Conservation (phyloP, 495 filamentous ascomycete species). For the Thozetella sp. region DNA sequence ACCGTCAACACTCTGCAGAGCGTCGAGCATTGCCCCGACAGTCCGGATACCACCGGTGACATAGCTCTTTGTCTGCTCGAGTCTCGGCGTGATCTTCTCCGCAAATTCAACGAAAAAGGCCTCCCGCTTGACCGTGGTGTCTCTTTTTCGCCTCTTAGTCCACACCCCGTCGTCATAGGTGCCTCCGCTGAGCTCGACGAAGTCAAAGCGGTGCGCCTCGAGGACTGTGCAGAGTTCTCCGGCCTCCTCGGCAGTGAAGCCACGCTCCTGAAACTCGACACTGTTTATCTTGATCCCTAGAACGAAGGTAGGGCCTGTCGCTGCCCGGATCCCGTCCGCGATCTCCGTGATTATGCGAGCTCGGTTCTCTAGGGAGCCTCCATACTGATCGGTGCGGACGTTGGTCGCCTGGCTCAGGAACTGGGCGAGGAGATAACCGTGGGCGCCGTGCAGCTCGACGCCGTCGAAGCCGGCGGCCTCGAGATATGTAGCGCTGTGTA, state of each 20-base stretch:
- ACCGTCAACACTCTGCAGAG: slow-evolving; percentile 55
- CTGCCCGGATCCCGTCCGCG: slow-evolving; percentile 46
- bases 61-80: slow-evolving; percentile 55
- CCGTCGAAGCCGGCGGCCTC: slow-evolving; percentile 62
- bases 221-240: slow-evolving; percentile 52
- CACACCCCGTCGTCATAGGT: slow-evolving; percentile 61
- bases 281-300: slow-evolving; percentile 70
- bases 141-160: slow-evolving; percentile 40
- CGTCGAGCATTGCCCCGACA: slow-evolving; percentile 61
- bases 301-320: slow-evolving; percentile 47
- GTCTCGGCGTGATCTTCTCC: slow-evolving; percentile 53
- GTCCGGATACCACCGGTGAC: slow-evolving; percentile 67
- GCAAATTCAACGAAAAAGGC: slow-evolving; percentile 72
- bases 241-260: slow-evolving; percentile 59
- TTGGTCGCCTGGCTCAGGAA: slow-evolving; percentile 66
- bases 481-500: slow-evolving; percentile 56
- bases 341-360: slow-evolving; percentile 60
- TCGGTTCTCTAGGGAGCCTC: slow-evolving; percentile 57
- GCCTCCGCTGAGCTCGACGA: slow-evolving; percentile 66
- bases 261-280: slow-evolving; percentile 64
- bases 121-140: slow-evolving; percentile 59
- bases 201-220: slow-evolving; percentile 60
- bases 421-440: slow-evolving; percentile 69
- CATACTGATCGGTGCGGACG: slow-evolving; percentile 62
- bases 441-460: slow-evolving; percentile 56